These are phyloP conservation scores for Fusarium beomiforme DNA, from an alignment of 2,329 filamentous ascomycete species.

Conservation along the genomic window DNA sequence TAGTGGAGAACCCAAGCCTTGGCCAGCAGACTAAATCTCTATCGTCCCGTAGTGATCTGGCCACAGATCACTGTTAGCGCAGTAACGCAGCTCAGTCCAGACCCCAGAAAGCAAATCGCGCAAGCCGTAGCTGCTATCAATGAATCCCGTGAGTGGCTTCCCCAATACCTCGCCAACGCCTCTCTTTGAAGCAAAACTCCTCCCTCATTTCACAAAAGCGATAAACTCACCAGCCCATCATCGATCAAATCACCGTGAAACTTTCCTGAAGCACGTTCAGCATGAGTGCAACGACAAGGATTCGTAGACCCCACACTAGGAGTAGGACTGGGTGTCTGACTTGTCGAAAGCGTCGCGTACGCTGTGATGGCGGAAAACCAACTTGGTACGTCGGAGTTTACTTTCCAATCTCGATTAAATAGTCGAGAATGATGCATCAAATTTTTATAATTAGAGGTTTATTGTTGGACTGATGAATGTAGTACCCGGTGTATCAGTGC, in stretches of 20 bases:
- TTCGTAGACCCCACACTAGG: conserved; percentile 34
- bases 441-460: fast-evolving
- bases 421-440: not conserved
- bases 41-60: fast-evolving
- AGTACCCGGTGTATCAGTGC: conserved; percentile 31
- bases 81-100: fast-evolving
- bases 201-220: not conserved
- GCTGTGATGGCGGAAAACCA: conserved; percentile 33
- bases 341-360: conserved; percentile 36
- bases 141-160: not conserved
- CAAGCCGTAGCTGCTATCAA: not conserved
- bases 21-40: not conserved
- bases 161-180: not conserved
- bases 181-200: not conserved
- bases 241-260: not conserved
- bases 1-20: not conserved
- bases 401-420: not conserved
- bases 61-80: fast-evolving
- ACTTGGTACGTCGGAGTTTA: conserved; percentile 26
- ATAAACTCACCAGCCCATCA: not conserved
- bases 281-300: conserved; percentile 11
- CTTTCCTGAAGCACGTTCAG: not conserved
- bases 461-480: not conserved
- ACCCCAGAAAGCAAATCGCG: not conserved
- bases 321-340: conserved; percentile 36